These are phyloP conservation scores for Pseudofabraea citricarpa DNA, from an alignment of 2,329 filamentous ascomycete species.

Conservation along the genomic window DNA sequence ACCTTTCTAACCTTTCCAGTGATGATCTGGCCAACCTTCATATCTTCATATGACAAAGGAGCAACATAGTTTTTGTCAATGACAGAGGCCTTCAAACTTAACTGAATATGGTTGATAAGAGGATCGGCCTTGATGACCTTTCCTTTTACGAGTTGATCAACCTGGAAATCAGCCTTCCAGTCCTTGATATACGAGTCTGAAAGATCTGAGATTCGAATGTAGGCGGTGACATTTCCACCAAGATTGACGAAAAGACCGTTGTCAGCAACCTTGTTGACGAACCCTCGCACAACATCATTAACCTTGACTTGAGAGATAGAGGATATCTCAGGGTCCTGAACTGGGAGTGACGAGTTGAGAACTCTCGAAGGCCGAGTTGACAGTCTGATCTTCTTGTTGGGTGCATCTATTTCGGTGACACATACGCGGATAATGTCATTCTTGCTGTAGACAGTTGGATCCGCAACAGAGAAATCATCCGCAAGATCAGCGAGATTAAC, in stretches of 20 bases:
- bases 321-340: constrained; percentile 77
- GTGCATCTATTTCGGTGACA: constrained; percentile 71
- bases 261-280: constrained; percentile 84
- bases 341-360: constrained; percentile 74
- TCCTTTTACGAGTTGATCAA: constrained; percentile 87
- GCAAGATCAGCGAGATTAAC: constrained; percentile 78
- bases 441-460: constrained; percentile 70
- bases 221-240: constrained; percentile 74
- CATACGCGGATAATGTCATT: constrained; percentile 87
- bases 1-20: constrained; percentile 92
- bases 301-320: constrained; percentile 65
- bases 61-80: constrained; percentile 75
- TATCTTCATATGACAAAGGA: constrained; percentile 67
- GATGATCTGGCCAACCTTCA: constrained; percentile 74
- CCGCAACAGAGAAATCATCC: constrained; percentile 80
- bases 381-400: constrained; percentile 79
- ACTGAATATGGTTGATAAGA: constrained; percentile 66
- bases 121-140: constrained; percentile 71
- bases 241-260: constrained; percentile 85
- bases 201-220: constrained; percentile 81
- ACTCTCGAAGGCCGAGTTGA: constrained; percentile 85
- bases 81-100: constrained; percentile 82
- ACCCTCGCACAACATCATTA: constrained; percentile 81
- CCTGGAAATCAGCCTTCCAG: constrained; percentile 85
- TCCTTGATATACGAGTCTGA: constrained; percentile 91